phyloP scores from a whole-genome alignment of 306 rosid genomes.

The Quercus dentata region DNA sequence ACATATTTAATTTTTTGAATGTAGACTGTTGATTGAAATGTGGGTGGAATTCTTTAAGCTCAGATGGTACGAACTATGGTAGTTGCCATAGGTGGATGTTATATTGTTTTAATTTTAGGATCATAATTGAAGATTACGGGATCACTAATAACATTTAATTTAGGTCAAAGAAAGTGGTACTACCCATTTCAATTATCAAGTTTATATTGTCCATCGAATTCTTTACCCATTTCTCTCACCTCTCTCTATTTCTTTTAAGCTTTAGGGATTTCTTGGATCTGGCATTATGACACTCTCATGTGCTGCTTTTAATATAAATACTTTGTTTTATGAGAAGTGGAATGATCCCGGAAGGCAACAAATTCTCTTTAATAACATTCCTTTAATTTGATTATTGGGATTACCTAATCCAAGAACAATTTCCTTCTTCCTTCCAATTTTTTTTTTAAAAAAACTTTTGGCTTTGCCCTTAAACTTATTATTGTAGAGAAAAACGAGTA shows the following conservation, averaged over 20 bases:
- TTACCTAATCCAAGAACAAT: not conserved
- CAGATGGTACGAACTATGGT: not conserved
- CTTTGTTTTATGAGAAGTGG: slow-evolving; percentile 33
- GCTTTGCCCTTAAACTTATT: no score
- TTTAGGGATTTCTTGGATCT: slow-evolving; percentile 57
- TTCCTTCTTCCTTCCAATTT: not conserved
- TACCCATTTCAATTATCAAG: not conserved
- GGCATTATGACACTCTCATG: slow-evolving; percentile 56
- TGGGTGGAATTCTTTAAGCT: slow-evolving; percentile 27
- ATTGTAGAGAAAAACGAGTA: no score
- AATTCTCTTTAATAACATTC: slow-evolving; percentile 11
- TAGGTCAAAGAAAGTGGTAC: slow-evolving; percentile 16
- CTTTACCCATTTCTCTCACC: not conserved
- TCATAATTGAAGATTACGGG: not conserved
- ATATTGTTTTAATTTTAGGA: not conserved
- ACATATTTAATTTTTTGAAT: slow-evolving; percentile 32
- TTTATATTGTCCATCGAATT: not conserved
- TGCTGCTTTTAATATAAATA: slow-evolving; percentile 38
- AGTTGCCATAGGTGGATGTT: slow-evolving; percentile 16
- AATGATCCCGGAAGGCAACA: slow-evolving; percentile 18
- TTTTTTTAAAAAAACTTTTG: no score
- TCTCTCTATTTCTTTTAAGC: slow-evolving; percentile 1
- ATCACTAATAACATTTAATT: slow-evolving; percentile 30
- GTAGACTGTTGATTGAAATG: slow-evolving; percentile 42
- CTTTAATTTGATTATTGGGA: not conserved